Conservation (phyloP, 257 asterid species). For the Gentiana straminea region DNA sequence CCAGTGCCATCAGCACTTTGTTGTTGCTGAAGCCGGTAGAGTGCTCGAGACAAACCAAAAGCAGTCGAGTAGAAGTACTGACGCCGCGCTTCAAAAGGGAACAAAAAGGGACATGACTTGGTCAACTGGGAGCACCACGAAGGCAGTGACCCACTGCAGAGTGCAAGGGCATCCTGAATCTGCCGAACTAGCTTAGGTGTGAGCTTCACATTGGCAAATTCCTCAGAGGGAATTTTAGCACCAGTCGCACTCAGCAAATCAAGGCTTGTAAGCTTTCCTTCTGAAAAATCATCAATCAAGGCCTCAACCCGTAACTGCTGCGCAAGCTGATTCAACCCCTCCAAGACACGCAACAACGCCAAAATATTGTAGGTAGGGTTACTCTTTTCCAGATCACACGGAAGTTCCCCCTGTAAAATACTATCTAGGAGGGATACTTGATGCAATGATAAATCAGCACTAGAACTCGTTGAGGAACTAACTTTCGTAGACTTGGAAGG, state of each 20-base stretch:
- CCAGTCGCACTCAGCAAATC: constrained; percentile 41
- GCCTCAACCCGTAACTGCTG: constrained; percentile 60
- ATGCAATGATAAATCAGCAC: constrained; percentile 31
- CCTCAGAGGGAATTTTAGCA: constrained; percentile 47
- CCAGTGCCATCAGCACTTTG: constrained; percentile 94
- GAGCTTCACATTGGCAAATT: constrained; percentile 74
- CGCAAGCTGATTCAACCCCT: constrained; percentile 91
- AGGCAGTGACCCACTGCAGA: constrained; percentile 93
- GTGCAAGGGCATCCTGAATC: constrained; percentile 96
- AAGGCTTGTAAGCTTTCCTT: constrained; percentile 48
- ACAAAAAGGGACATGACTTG: constrained; percentile 90
- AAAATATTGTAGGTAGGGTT: constrained; percentile 83
- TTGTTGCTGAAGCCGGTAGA: constrained; percentile 92
- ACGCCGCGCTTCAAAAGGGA: constrained; percentile 93
- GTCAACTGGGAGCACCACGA: constrained; percentile 98
- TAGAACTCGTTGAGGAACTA: constrained; percentile 35
- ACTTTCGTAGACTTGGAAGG: constrained; percentile 57
- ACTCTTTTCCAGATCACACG: constrained; percentile 83
- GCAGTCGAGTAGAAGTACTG: constrained; percentile 98
- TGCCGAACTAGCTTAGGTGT: constrained; percentile 92
- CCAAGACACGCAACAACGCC: constrained; percentile 84
- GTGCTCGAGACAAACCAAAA: constrained; percentile 90
- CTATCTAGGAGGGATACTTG: constrained; percentile 74
- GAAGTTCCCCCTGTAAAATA: constrained; percentile 88
- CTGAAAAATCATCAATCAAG: constrained; percentile 55